phyloP scores from a whole-genome alignment of 768 basidiomycete genomes.

The Boletellus ananas region DNA sequence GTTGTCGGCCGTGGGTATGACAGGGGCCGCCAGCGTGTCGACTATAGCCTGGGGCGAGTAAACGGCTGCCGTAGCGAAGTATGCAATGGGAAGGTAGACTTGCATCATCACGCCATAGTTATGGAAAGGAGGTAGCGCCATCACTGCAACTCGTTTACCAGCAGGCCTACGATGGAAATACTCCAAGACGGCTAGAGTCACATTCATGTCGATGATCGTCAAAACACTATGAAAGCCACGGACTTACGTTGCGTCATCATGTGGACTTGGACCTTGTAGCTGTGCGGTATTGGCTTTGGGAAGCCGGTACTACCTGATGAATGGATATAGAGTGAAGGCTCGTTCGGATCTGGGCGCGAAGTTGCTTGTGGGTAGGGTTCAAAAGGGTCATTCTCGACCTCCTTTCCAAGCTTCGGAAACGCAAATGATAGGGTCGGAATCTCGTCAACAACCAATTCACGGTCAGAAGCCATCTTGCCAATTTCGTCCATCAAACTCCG shows the following conservation, averaged over 20 bases:
- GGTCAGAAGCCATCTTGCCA: background rate
- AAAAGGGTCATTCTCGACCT: conserved; percentile 21
- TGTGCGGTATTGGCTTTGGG: conserved; percentile 43
- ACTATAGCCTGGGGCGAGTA: conserved; percentile 29
- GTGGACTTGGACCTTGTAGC: conserved; percentile 31
- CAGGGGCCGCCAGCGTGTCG: conserved; percentile 7
- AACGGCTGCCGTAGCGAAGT: conserved; percentile 23
- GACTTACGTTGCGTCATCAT: conserved; percentile 35
- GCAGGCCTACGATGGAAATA: conserved; percentile 5
- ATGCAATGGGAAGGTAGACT: conserved; percentile 30
- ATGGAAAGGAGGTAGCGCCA: conserved; percentile 41
- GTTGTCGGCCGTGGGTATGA: conserved; percentile 20
- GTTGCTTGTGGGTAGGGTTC: conserved; percentile 11
- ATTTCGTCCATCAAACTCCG: conserved; percentile 10
- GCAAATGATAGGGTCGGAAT: conserved; percentile 23
- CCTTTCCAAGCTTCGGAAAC: conserved; percentile 40
- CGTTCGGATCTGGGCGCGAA: conserved; percentile 25
- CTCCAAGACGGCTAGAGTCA: conserved; percentile 6
- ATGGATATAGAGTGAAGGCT: conserved; percentile 44
- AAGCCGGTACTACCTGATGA: conserved; percentile 51
- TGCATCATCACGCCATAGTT: conserved; percentile 31
- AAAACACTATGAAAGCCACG: background rate
- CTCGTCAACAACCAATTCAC: conserved; percentile 14
- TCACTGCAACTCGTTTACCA: conserved; percentile 21
- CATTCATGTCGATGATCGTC: background rate